These are phyloP conservation scores for Rhodotorula sp. DNA, from an alignment of 1,284 basidiomycete genomes.

Conservation along the genomic window DNA sequence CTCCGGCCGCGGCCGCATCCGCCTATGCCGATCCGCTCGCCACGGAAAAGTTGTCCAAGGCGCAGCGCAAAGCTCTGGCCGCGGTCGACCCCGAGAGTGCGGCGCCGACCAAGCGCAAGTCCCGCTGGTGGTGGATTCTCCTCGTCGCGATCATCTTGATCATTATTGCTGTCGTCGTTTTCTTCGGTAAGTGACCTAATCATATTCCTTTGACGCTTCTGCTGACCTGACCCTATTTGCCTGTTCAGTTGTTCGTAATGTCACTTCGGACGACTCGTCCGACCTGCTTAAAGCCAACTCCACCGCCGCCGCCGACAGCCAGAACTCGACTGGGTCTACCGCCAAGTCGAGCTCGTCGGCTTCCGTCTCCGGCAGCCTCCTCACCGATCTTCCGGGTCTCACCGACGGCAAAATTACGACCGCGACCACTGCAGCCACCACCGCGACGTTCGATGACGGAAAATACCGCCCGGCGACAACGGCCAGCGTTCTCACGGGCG, in stretches of 20 bases:
- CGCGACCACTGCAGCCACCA: too few relatives aligned
- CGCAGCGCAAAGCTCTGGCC: neutral
- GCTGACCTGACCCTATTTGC: neutral
- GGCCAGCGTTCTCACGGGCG: neutral
- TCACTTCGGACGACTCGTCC: neutral
- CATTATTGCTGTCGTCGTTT: neutral
- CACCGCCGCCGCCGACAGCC: neutral
- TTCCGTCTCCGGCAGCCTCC: neutral
- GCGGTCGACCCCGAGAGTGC: neutral
- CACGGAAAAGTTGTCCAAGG: neutral
- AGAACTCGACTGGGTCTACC: neutral
- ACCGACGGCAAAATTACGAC: neutral
- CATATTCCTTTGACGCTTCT: neutral
- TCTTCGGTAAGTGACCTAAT: neutral
- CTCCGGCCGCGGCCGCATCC: neutral
- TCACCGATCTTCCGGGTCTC: too few relatives aligned
- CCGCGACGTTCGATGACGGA: slow-evolving; percentile 16
- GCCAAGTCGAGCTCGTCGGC: neutral
- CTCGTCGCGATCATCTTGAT: slow-evolving; percentile 5
- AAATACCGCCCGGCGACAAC: slow-evolving; percentile 11
- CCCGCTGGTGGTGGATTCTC: neutral
- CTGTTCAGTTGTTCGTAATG: neutral
- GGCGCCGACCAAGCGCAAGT: neutral
- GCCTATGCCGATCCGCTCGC: neutral
- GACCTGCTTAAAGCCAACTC: neutral